Conservation (phyloP, 176 grass and related monocot species). For the Areca catechu region DNA sequence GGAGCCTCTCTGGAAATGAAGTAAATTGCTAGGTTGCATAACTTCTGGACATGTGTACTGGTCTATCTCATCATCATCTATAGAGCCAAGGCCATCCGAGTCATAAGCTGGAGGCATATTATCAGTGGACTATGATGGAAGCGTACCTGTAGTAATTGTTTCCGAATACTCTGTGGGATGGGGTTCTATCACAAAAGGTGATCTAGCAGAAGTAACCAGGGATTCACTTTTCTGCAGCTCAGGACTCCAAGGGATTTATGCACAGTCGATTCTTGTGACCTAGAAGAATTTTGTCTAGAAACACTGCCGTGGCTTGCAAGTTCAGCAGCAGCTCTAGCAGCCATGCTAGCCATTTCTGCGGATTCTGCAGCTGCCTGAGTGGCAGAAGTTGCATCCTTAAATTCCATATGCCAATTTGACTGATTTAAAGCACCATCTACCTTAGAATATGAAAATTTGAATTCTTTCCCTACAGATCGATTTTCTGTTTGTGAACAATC, state of each 20-base stretch:
- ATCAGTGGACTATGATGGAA: slow-evolving; percentile 26
- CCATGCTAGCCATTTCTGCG: slow-evolving; percentile 10
- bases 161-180: slow-evolving; percentile 17
- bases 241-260: slow-evolving; percentile 15
- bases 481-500: slow-evolving; percentile 1
- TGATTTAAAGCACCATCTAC: background rate
- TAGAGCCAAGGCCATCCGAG: slow-evolving; percentile 57
- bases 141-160: slow-evolving; percentile 24
- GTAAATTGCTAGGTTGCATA: slow-evolving; percentile 21
- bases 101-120: slow-evolving; percentile 54
- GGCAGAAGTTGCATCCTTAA: slow-evolving; percentile 4
- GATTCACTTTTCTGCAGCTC: slow-evolving; percentile 30
- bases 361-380: slow-evolving; percentile 9
- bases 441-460: background rate
- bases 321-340: slow-evolving; percentile 13
- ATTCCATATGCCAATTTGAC: slow-evolving; percentile 3
- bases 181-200: slow-evolving; percentile 26
- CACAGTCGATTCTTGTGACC: background rate
- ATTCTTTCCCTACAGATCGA: background rate
- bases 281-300: background rate
- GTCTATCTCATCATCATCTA: slow-evolving; percentile 32
- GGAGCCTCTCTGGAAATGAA: background rate
- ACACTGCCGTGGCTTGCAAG: background rate
- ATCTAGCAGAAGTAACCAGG: slow-evolving; percentile 29
- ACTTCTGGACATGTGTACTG: slow-evolving; percentile 2